phyloP scores from a whole-genome alignment of 116 monocot species.

The Cymodocea nodosa region DNA sequence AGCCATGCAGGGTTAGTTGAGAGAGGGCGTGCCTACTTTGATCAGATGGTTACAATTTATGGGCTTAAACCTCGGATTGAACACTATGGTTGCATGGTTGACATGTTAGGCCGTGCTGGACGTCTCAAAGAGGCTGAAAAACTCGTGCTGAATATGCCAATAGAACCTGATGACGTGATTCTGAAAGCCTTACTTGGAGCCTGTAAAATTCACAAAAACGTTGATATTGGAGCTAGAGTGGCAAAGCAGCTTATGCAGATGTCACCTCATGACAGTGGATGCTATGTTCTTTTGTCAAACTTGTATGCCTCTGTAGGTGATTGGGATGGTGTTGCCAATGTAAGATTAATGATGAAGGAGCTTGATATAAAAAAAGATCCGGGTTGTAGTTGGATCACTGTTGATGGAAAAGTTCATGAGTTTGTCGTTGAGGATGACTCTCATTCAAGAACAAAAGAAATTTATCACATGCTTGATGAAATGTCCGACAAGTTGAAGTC shows the following conservation, averaged over 20 bases:
- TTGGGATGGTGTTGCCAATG: slow-evolving; percentile 42
- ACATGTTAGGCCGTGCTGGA: slow-evolving; percentile 61
- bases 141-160: slow-evolving; percentile 36
- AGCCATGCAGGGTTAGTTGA: slow-evolving; percentile 58
- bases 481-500: slow-evolving; percentile 25
- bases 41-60: slow-evolving; percentile 26
- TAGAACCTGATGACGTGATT: slow-evolving; percentile 52
- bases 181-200: slow-evolving; percentile 47
- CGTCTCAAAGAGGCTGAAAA: slow-evolving; percentile 35
- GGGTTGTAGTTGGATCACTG: slow-evolving; percentile 71
- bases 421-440: slow-evolving; percentile 55
- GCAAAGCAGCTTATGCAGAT: slow-evolving; percentile 36
- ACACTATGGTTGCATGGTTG: slow-evolving; percentile 62
- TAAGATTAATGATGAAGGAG: slow-evolving; percentile 75
- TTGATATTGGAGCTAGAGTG: slow-evolving; percentile 31
- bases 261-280: slow-evolving; percentile 31
- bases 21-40: slow-evolving; percentile 30
- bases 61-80: slow-evolving; percentile 35
- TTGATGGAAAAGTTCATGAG: slow-evolving; percentile 34
- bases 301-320: slow-evolving; percentile 48
- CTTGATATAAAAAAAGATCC: slow-evolving; percentile 46
- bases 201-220: slow-evolving; percentile 32
- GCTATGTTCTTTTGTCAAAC: slow-evolving; percentile 59
- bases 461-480: slow-evolving; percentile 35
- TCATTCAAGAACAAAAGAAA: slow-evolving; percentile 38